phyloP scores from a whole-genome alignment of 2,329 filamentous ascomycete genomes.

The Cytospora piceicola region DNA sequence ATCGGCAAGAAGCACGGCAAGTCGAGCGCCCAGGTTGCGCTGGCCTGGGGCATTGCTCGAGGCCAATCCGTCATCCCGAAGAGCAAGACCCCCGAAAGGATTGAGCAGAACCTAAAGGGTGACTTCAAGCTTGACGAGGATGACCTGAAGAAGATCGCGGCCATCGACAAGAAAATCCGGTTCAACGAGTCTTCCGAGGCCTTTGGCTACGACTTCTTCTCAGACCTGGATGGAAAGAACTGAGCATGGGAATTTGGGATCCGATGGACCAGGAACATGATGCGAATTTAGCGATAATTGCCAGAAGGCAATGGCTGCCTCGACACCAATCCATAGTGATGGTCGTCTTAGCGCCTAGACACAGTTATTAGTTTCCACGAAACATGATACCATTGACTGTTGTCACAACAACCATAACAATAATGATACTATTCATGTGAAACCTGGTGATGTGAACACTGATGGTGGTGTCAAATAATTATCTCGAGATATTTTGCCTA shows the following conservation, averaged over 20 bases:
- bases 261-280: background rate
- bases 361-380: background rate
- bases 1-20: slow-evolving; percentile 5
- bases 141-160: slow-evolving; percentile 13
- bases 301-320: background rate
- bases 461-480: no score
- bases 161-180: slow-evolving; percentile 5
- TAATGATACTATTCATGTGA: background rate
- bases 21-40: background rate
- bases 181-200: background rate
- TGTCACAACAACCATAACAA: background rate
- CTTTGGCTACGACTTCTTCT: slow-evolving; percentile 2
- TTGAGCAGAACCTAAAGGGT: slow-evolving; percentile 9
- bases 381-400: background rate
- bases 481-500: no score
- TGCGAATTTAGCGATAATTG: background rate
- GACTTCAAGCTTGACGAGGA: slow-evolving; percentile 12
- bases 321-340: background rate
- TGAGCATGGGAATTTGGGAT: background rate
- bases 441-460: background rate
- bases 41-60: slow-evolving; percentile 12
- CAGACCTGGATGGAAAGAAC: slow-evolving; percentile 8
- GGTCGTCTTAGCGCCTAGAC: background rate
- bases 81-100: slow-evolving; percentile 18
- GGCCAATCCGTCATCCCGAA: slow-evolving; percentile 18